phyloP scores from a whole-genome alignment of 2,329 filamentous ascomycete genomes.

The Cryphonectria radicalis region DNA sequence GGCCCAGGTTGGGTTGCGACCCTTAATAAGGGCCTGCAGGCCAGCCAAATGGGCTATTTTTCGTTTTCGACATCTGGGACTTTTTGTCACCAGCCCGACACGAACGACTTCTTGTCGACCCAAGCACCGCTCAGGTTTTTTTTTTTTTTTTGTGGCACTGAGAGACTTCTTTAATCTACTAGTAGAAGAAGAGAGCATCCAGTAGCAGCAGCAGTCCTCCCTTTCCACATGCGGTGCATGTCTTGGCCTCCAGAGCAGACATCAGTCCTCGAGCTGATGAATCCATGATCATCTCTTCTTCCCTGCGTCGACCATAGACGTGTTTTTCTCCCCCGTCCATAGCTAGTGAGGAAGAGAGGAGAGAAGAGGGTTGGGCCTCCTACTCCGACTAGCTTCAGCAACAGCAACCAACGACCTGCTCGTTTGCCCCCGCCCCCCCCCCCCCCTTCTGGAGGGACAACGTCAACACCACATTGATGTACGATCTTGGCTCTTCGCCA shows the following conservation, averaged over 20 bases:
- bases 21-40: slow-evolving; percentile 7
- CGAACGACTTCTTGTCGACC: background rate
- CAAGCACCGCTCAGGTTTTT: background rate
- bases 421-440: background rate
- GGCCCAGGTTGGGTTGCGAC: background rate
- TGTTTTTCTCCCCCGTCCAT: background rate
- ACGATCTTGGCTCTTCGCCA: background rate
- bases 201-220: background rate
- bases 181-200: background rate
- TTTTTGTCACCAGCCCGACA: background rate
- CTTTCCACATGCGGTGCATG: slow-evolving; percentile 1
- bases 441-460: background rate
- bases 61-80: slow-evolving; percentile 4
- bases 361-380: background rate
- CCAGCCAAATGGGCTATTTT: background rate
- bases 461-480: background rate
- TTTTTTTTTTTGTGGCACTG: background rate
- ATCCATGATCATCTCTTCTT: background rate
- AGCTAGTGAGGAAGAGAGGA: background rate
- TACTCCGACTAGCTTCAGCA: background rate
- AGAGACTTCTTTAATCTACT: background rate
- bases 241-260: slow-evolving; percentile 4
- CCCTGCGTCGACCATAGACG: background rate
- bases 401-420: background rate
- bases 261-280: background rate